phyloP scores from a whole-genome alignment of 768 basidiomycete species.

The Leucocoprinus leucothites region DNA sequence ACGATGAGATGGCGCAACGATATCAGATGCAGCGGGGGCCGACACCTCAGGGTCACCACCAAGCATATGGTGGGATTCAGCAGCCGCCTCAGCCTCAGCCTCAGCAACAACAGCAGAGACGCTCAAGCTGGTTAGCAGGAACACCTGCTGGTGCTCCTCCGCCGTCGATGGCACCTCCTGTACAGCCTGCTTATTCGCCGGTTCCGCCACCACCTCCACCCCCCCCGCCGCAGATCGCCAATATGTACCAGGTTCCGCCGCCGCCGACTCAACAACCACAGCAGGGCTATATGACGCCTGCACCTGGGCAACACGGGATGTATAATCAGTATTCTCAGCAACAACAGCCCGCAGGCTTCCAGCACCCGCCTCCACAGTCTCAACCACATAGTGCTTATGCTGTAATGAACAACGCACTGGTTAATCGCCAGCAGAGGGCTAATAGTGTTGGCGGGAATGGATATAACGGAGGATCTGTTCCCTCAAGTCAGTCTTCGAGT shows the following conservation, averaged over 20 bases:
- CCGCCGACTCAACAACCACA: constrained; percentile 21
- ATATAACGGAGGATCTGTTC: constrained; percentile 24
- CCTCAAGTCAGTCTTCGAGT: constrained; percentile 25
- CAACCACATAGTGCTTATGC: constrained; percentile 18
- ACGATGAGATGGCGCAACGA: constrained; percentile 73
- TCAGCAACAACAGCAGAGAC: constrained; percentile 29
- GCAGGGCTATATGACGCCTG: constrained; percentile 20
- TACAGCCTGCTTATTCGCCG: constrained; percentile 24
- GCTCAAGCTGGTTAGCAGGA: constrained; percentile 30
- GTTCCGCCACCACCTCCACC: constrained; percentile 37
- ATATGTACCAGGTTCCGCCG: constrained; percentile 35
- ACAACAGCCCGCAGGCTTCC: constrained; percentile 19
- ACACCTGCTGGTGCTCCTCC: constrained; percentile 21
- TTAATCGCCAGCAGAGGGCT: background rate
- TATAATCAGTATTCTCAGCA: constrained; percentile 19
- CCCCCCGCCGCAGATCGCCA: constrained; percentile 17
- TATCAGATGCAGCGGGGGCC: constrained; percentile 38
- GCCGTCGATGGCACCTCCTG: constrained; percentile 28
- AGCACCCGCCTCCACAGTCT: constrained; percentile 27
- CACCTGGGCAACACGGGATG: constrained; percentile 17
- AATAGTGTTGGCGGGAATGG: constrained; percentile 3
- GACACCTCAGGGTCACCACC: constrained; percentile 18
- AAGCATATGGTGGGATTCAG: constrained; percentile 13
- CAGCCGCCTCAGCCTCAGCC: constrained; percentile 25
- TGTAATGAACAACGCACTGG: background rate